phyloP scores from a whole-genome alignment of 1,284 basidiomycete species.

The Leccinum fallax region DNA sequence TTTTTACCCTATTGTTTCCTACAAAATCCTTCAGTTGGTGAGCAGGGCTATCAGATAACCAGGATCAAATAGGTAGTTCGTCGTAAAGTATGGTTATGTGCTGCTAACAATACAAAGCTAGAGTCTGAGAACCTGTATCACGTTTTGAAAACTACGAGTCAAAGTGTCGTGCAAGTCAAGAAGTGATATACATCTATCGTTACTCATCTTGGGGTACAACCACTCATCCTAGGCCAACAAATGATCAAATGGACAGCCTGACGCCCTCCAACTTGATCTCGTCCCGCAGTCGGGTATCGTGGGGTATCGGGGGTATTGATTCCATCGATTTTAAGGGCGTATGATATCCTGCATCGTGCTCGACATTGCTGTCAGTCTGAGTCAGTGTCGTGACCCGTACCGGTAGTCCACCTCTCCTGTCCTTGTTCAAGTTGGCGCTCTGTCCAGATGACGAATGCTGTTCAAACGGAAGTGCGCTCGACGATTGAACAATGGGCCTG shows the following conservation, averaged over 20 bases:
- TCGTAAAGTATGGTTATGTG: not conserved
- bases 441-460: not conserved
- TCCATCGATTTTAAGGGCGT: not conserved
- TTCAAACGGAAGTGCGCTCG: not conserved
- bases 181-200: not conserved
- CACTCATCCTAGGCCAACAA: not conserved
- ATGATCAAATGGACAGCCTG: not conserved
- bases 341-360: not conserved
- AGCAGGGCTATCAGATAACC: not conserved
- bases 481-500: not conserved
- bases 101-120: not conserved
- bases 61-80: not conserved
- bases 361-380: not conserved
- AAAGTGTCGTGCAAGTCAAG: not conserved
- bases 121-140: not conserved
- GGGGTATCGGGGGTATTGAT: not conserved
- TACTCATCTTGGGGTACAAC: not conserved
- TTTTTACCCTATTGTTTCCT: not conserved
- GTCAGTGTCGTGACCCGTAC: not conserved
- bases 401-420: not conserved
- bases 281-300: not conserved
- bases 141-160: not conserved
- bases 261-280: not conserved
- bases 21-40: not conserved
- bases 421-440: not conserved